Evolutionary conservation across 371 early-diverging fungal species (phyloP), one percentile per base, ranked within the genome.

Genomic region (Mucor mucedo): DNA sequence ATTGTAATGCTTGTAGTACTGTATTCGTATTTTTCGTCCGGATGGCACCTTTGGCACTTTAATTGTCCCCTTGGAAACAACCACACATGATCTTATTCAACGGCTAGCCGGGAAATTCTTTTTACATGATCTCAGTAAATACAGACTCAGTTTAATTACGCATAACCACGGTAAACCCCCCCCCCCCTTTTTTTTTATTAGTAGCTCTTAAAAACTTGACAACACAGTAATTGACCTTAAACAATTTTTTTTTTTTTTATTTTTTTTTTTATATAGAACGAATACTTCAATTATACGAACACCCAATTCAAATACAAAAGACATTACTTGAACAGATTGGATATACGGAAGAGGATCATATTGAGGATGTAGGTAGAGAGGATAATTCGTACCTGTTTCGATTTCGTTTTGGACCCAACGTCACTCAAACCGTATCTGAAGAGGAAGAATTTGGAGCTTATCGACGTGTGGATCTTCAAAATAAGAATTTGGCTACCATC

Each of bases 301-400:
- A 83, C 2, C 94, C 94, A 0, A 79, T 90, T 8, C 78, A 80
- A 39, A 89, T 93, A 11, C 84, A 91, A 54, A 89, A 91, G 65
- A 78, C 65, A 33, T 72, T 86, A 27, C 66, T 94, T 41, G 84
- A 88, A 63, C 89, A 91, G 63, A 89, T 91, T 65, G 94, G 94
- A 5, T 93, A 93, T 55, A 85, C 87, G 5, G 85, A 85, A n/a
- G 76, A 85, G 42, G 94, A 95, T 70, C 87, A 84, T 55, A 77
- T 95, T 28, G 88, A 91, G 56, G 84, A 89, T 33, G 76, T 92
- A 6, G 91, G 91, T 3, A 79, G 93, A 60, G 95, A 95, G 62
- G 95, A 95, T 66, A 91, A 93, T 69, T 89, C 92, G 28, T 93
- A 93, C 55, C 66, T 94, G 21, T 87, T 88, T 68, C 87, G 92